Evolutionary conservation across 257 asterid species (phyloP).

Genomic region (Solanum sejunctum): DNA sequence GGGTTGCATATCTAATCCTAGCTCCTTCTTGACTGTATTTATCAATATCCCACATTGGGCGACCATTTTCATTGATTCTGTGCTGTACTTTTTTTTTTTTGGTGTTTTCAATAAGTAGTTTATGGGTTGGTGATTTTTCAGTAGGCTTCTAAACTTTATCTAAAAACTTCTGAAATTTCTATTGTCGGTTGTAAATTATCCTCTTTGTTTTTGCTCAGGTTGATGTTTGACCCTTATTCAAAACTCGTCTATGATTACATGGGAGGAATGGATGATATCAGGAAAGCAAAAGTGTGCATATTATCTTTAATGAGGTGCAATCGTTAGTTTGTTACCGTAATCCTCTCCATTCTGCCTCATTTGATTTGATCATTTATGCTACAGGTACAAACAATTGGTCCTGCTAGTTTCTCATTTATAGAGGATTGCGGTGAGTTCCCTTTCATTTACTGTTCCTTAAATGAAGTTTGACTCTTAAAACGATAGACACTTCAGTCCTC

Average conservation of each 20-base stretch:
- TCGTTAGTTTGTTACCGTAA: neutral
- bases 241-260: constrained; percentile 15
- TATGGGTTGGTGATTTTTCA: neutral
- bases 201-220: constrained; percentile 6
- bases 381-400: constrained; percentile 13
- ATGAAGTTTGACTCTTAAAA: neutral
- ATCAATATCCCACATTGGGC: neutral
- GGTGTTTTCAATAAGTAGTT: neutral
- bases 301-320: neutral
- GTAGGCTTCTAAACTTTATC: neutral
- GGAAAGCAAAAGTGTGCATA: constrained; percentile 22
- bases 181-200: neutral
- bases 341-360: neutral
- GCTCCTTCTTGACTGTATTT: neutral
- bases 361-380: neutral
- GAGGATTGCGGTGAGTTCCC: constrained; percentile 21
- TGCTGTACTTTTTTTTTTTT: neutral
- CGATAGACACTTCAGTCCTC: neutral
- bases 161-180: neutral
- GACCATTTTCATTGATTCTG: neutral
- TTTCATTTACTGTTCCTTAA: neutral
- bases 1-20: constrained; percentile 11
- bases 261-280: constrained; percentile 25
- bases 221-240: constrained; percentile 25
- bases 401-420: constrained; percentile 12